Base-by-base conservation (phyloP, 2,329 filamentous ascomycete species). In the Arthroderma sp. region DNA sequence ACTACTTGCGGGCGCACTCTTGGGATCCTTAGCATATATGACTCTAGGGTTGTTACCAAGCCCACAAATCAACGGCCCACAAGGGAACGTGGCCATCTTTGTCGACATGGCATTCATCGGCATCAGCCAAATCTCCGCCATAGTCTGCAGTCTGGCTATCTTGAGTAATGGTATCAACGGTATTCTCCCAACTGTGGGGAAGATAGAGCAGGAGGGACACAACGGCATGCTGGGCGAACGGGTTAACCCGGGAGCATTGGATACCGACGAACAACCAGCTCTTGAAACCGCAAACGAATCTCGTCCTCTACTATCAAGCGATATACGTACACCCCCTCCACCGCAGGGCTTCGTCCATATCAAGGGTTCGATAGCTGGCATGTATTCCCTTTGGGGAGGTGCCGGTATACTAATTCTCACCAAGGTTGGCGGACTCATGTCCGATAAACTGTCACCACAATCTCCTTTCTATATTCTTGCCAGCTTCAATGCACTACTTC, bases 401-500 rank as follows among this genome's bases (percentile, higher is more conserved):
- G 86, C 84, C 0, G 93, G 91, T 0, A 98, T 98, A 55, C 71
- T 98, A 56, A 72, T 97, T 4, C 79, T 98, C 15, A 97, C 93
- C 0, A 98, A 98, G 73, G 71, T 93, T 2, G 93, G 93, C 11
- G 93, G 93, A 0, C 81, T 83, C 38, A 72, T 96, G 52, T 98
- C 97, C 66, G 93, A 98, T 70, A 77, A 72, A 19, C 75, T 84
- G 56, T 85, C 84, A 0, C 79, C 79, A 1, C 87, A 87, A 0
- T 87, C 88, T 9, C 93, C 93, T 0, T 97, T 98, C 69, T 95
- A 90, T 68, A 85, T 97, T 78, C 91, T 98, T 85, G 90, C 91
- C 0, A 76, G 76, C 0, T 97, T 97, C 69, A 97, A 97, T 68
- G 87, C 73, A 0, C 62, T 88, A 0, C 70, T 96, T 56, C 74